Base-by-base conservation (phyloP, 768 basidiomycete species). In the Tylopilus plumbeoviolaceoides region DNA sequence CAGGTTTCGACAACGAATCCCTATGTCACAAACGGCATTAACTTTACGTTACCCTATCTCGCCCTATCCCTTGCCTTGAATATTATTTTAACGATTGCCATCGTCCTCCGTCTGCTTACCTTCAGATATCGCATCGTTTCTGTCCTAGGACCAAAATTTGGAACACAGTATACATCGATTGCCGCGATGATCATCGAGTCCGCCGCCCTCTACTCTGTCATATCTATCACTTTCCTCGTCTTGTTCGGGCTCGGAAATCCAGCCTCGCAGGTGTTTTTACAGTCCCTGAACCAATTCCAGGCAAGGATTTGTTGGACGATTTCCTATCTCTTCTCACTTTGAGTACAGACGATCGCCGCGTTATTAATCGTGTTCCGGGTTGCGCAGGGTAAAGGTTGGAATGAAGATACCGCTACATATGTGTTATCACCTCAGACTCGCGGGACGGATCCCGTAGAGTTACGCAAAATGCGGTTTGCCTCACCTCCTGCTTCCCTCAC, bases 141-240 rank as follows among this genome's bases (percentile, higher is more conserved):
- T 3, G 47, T 42, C 3, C 44, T 74, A 3, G 70, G 70, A 12
- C n/a, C 45, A 12, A 47, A 44, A 33, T 53, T 64, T 25, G 59
- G 63, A 5, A 40, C 27, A 7, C 59, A 62, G 9, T 74, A 74
- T 51, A 62, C 67, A 5, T 67, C 62, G 4, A 51, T 72, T 8
- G 63, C 63, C 7, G 59, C 72, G 9, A 72, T 75, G 58, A 30
- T 71, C 21, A 46, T 75, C 44, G 73, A 75, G 54, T 69, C 69
- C 1, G 70, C 69, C 1, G 57, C 67, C 2, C 48, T 70, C 2
- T 72, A 71, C 44, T 59, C 67, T 5, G 18, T 54, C 9, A 44
- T 63, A 18, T 62, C 63, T 0, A 15, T 74, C 4, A 28, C 68
- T 1, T 70, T 75, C 47, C 41, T 75, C 30, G 47, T 66, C 14